Evolutionary conservation across 2,329 filamentous ascomycete genomes (phyloP).

Genomic region (Elsinoe arachidis): DNA sequence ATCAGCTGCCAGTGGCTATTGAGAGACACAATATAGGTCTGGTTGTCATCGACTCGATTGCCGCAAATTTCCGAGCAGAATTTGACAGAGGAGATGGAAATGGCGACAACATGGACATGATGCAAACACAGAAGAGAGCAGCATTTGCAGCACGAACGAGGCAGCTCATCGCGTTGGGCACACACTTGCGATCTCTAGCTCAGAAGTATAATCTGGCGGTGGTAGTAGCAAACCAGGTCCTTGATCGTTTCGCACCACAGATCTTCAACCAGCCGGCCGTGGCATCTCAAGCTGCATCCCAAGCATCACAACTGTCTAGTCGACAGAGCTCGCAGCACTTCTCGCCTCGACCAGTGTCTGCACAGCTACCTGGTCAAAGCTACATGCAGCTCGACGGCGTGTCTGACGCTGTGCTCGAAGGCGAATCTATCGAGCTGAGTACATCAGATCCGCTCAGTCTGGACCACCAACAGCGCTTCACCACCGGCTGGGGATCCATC

Average conservation of each 20-base stretch:
- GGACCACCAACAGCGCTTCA: slow-evolving; percentile 87
- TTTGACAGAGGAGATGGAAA: slow-evolving; percentile 49
- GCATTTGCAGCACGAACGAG: slow-evolving; percentile 63
- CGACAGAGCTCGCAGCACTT: background rate
- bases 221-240: slow-evolving; percentile 91
- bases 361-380: background rate
- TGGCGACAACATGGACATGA: slow-evolving; percentile 4
- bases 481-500: slow-evolving; percentile 84
- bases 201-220: slow-evolving; percentile 66
- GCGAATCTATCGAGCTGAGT: background rate
- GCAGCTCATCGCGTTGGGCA: slow-evolving; percentile 69
- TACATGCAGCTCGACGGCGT: background rate
- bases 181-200: slow-evolving; percentile 67
- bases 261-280: background rate
- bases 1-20: slow-evolving; percentile 82
- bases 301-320: slow-evolving; percentile 7
- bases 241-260: slow-evolving; percentile 62
- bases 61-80: slow-evolving; percentile 91
- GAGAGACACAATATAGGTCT: slow-evolving; percentile 68
- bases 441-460: slow-evolving; percentile 56
- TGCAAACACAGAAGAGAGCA: slow-evolving; percentile 14
- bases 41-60: slow-evolving; percentile 81
- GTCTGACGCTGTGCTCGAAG: background rate
- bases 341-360: background rate
- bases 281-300: background rate